phyloP scores from a whole-genome alignment of 2,329 filamentous ascomycete species.

The Paracoccidioides brasiliensis region DNA sequence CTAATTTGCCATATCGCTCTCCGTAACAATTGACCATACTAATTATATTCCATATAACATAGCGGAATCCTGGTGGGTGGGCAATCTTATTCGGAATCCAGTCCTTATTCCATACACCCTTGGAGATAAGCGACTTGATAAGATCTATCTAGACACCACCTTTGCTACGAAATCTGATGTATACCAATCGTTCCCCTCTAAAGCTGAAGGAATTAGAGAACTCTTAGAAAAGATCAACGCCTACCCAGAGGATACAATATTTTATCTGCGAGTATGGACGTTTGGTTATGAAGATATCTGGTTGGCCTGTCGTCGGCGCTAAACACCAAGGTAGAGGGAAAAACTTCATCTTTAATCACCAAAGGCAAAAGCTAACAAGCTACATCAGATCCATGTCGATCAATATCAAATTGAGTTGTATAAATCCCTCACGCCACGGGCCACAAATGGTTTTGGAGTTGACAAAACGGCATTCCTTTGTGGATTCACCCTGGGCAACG shows the following conservation, averaged over 20 bases:
- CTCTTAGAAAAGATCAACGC: constrained; percentile 53
- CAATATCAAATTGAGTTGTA: constrained; percentile 67
- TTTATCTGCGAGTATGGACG: constrained; percentile 81
- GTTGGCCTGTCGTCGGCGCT: constrained; percentile 64
- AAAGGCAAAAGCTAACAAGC: constrained; percentile 7
- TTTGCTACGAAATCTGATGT: constrained; percentile 44
- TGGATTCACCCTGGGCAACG: constrained; percentile 65
- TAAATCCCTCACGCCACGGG: constrained; percentile 41
- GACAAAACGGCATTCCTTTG: constrained; percentile 54
- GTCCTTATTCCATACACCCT: constrained; percentile 59
- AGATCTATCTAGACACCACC: constrained; percentile 81
- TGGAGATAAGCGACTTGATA: constrained; percentile 56
- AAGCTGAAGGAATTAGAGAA: constrained; percentile 64
- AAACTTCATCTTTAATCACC: neutral
- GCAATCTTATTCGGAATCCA: constrained; percentile 57
- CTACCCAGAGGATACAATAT: constrained; percentile 63
- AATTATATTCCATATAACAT: constrained; percentile 2
- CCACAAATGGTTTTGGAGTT: constrained; percentile 29
- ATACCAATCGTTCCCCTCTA: constrained; percentile 43
- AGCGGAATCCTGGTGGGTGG: constrained; percentile 75
- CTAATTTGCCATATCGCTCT: neutral
- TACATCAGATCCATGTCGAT: constrained; percentile 62
- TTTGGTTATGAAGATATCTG: constrained; percentile 91
- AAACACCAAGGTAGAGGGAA: constrained; percentile 41
- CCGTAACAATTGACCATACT: constrained; percentile 1